A percentile compares a stretch with the other conserved stretches of the same genome.
Conservation (phyloP, 164 flowering plant genomes). For the Piper betle region DNA sequence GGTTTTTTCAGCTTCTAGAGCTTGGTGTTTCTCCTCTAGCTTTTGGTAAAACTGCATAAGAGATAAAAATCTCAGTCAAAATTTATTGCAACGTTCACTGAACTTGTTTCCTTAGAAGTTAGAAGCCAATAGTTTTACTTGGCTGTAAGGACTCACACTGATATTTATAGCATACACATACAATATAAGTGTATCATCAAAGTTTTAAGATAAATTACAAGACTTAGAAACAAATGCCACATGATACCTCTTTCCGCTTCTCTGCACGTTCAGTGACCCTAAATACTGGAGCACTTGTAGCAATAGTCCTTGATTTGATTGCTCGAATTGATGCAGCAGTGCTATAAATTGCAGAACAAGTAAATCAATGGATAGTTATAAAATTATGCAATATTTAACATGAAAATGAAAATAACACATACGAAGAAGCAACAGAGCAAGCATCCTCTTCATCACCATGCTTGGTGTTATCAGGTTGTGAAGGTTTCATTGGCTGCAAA, state of each 20-base stretch:
- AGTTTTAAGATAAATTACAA: neutral
- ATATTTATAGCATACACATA: neutral
- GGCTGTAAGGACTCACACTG: neutral
- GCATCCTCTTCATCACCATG: slow-evolving; percentile 68
- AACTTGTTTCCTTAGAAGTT: neutral
- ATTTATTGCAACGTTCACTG: neutral
- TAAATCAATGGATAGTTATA: neutral
- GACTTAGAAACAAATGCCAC: neutral
- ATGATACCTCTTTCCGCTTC: slow-evolving; percentile 43
- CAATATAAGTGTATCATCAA: neutral
- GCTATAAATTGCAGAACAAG: slow-evolving; percentile 14
- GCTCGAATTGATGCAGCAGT: slow-evolving; percentile 39
- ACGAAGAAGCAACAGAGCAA: slow-evolving; percentile 80
- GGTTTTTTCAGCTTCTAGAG: slow-evolving; percentile 63
- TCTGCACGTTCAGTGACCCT: slow-evolving; percentile 61
- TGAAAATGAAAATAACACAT: slow-evolving; percentile 29
- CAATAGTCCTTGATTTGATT: slow-evolving; percentile 34
- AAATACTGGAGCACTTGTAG: slow-evolving; percentile 67
- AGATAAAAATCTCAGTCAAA: neutral
- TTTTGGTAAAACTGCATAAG: slow-evolving; percentile 48
- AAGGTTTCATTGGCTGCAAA: slow-evolving; percentile 29
- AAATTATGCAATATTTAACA: neutral
- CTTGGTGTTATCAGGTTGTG: slow-evolving; percentile 45
- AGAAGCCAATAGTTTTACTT: neutral
- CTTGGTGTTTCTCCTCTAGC: slow-evolving; percentile 74